Evolutionary conservation across 768 basidiomycete genomes (phyloP).

Genomic region (Nidularia sp.): DNA sequence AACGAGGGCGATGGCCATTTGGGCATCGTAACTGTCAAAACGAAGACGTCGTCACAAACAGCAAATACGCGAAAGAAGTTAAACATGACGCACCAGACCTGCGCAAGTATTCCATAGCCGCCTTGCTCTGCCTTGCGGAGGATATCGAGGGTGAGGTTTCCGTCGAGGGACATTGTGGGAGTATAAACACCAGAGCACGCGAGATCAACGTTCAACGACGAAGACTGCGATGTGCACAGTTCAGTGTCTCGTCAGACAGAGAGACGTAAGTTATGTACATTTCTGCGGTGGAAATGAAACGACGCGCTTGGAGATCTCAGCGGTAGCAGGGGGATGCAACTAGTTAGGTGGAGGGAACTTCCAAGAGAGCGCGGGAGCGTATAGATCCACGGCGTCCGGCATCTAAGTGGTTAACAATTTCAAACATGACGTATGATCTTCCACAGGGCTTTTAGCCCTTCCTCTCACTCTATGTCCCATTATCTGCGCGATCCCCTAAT

Average conservation of each 20-base stretch:
- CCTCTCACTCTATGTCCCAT: no score
- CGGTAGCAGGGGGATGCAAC: no score
- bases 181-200: background rate
- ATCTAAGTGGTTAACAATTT: no score
- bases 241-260: background rate
- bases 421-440: no score
- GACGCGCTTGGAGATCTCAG: no score
- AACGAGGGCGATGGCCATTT: conserved; percentile 39
- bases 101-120: conserved; percentile 40
- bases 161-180: conserved; percentile 13
- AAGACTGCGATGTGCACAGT: background rate
- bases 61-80: no score
- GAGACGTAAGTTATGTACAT: background rate
- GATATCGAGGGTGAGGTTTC: conserved; percentile 37
- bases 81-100: conserved; percentile 28
- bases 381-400: no score
- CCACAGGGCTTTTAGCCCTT: no score
- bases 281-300: no score
- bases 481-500: no score
- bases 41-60: background rate
- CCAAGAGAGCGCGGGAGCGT: no score
- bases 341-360: no score
- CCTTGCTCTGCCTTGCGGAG: conserved; percentile 33
- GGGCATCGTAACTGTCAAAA: conserved; percentile 35
- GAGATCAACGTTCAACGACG: background rate